Conservation (phyloP, 2,329 filamentous ascomycete species). For the Claviceps sp. region DNA sequence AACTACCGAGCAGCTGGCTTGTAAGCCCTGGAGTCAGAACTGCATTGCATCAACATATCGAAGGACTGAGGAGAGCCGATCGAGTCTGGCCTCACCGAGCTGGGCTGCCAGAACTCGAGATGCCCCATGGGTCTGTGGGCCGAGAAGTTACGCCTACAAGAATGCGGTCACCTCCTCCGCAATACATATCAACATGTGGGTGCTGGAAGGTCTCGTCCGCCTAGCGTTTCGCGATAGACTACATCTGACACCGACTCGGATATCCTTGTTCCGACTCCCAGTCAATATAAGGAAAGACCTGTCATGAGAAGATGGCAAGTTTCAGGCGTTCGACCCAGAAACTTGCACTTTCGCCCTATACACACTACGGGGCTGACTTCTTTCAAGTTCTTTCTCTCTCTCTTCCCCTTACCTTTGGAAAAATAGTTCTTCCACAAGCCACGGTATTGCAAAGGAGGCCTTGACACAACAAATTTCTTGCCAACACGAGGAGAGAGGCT, state of each 20-base stretch:
- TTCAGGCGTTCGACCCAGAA: constrained; percentile 2
- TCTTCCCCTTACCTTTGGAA: too few species aligned
- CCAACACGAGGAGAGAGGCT: too few species aligned
- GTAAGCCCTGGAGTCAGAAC: constrained; percentile 26
- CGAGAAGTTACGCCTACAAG: constrained; percentile 24
- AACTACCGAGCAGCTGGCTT: constrained; percentile 27
- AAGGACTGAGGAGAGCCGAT: constrained; percentile 18
- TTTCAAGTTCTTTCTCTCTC: too few species aligned
- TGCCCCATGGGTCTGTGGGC: constrained; percentile 37
- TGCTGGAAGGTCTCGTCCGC: constrained; percentile 24
- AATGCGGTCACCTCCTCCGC: constrained; percentile 32
- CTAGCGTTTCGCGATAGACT: constrained; percentile 26
- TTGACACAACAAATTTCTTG: too few species aligned
- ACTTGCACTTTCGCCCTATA: too few species aligned
- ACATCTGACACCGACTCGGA: constrained; percentile 27
- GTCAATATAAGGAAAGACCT: constrained; percentile 26
- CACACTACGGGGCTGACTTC: too few species aligned
- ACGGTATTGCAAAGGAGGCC: too few species aligned
- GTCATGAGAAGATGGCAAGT: constrained; percentile 19
- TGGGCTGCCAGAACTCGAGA: constrained; percentile 29
- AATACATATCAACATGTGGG: constrained; percentile 28
- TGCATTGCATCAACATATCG: constrained; percentile 25
- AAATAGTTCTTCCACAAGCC: too few species aligned
- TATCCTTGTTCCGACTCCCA: constrained; percentile 25
- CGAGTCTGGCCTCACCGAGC: constrained; percentile 27